phyloP scores from a whole-genome alignment of 331 rosid species.

The Quercus tomentella region DNA sequence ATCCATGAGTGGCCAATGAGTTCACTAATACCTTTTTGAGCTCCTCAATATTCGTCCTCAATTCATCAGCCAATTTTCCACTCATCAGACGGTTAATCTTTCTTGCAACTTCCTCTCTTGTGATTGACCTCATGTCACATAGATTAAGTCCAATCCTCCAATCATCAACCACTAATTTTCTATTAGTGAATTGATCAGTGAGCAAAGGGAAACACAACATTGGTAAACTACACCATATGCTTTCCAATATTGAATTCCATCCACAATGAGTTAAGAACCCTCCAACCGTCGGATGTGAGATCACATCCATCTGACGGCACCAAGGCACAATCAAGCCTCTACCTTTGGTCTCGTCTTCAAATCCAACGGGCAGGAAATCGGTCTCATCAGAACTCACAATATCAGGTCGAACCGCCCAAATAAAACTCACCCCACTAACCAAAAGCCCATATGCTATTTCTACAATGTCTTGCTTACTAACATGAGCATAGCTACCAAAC shows the following conservation, averaged over 20 bases:
- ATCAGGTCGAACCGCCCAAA: constrained; percentile 26
- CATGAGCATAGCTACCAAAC: constrained; percentile 24
- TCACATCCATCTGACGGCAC: constrained; percentile 29
- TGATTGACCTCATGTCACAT: not conserved
- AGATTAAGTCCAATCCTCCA: constrained; percentile 33
- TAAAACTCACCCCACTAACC: constrained; percentile 13
- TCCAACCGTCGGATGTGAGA: constrained; percentile 22
- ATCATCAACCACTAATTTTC: constrained; percentile 32
- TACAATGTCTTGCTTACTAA: not conserved
- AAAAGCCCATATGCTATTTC: constrained; percentile 28
- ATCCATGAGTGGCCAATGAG: not conserved
- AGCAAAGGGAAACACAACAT: constrained; percentile 20
- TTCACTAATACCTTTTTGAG: not conserved
- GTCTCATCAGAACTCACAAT: constrained; percentile 14
- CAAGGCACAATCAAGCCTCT: constrained; percentile 26
- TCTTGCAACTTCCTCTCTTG: constrained; percentile 15
- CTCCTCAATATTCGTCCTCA: constrained; percentile 8
- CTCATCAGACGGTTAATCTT: constrained; percentile 22
- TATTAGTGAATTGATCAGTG: constrained; percentile 30
- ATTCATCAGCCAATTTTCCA: constrained; percentile 6
- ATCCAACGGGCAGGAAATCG: constrained; percentile 8
- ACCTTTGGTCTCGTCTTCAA: constrained; percentile 5
- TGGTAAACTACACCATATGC: constrained; percentile 27
- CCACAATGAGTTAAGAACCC: constrained; percentile 34
- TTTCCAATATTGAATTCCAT: constrained; percentile 33